Base-by-base conservation (phyloP, 192 early-diverging fungal genomes). In the Coemansia sp. region DNA sequence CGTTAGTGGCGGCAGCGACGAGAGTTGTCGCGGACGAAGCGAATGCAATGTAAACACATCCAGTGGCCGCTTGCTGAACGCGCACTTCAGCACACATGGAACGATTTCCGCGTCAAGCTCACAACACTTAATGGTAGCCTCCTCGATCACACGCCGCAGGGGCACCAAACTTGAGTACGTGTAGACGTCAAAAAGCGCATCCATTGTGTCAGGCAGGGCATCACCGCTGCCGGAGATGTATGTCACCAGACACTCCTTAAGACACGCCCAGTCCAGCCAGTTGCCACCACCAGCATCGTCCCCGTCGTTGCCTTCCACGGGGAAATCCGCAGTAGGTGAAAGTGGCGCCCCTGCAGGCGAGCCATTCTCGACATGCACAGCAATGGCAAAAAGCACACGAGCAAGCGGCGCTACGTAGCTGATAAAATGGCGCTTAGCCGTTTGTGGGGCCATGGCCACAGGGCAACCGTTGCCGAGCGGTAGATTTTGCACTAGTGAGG, bases 131-230 rank as follows among this genome's bases (percentile, higher is more conserved):
- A 59, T 53, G 0, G 70, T 21, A 3, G 70, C 67, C 5, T 63
- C 68, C n/a, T 69, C 64, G 5, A 81, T 70, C 19, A 74, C 58
- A 24, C 59, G 50, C 4, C 78, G 78, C 57, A 81, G 51, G 22
- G 58, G 51, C n/a, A 27, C 59, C 9, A 66, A 36, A 50, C 78
- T 76, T 5, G 59, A 56, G 39, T 63, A 65, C 5, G 74, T 75
- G n/a, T 81, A 81, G 11, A 75, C 67, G n/a, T 81, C 78, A 6
- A 75, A 60, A 22, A 81, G 56, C 9, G 74, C 78, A 55, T 76
- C 74, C 20, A 81, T 50, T 6, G 74, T 64, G 33, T 81, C 78
- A 6, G 27, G 25, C 10, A 64, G 57, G 0, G 32, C 21, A 3
- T 67, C 39, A 17, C 7, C 46, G 25, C 70, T 72, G 55, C 32